Evolutionary conservation across 768 basidiomycete species (phyloP).

Genomic region (Psilocybe sp.): DNA sequence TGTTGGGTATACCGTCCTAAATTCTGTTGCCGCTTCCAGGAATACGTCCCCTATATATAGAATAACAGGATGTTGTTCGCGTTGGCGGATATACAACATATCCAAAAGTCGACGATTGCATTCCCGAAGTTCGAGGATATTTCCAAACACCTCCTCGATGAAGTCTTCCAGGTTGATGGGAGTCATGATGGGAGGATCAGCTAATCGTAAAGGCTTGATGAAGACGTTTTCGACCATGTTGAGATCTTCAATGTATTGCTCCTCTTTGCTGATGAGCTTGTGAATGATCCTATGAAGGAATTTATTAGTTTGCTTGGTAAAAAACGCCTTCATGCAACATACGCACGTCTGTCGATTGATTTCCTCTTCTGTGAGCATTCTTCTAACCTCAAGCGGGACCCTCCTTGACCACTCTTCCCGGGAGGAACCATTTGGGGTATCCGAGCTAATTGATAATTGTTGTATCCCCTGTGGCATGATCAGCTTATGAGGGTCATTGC

Average conservation of each 20-base stretch:
- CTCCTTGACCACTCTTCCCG: constrained; percentile 48
- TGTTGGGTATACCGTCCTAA: constrained; percentile 77
- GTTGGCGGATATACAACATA: constrained; percentile 80
- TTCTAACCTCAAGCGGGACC: constrained; percentile 38
- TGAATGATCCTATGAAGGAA: constrained; percentile 60
- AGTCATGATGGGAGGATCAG: constrained; percentile 43
- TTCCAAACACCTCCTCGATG: constrained; percentile 85
- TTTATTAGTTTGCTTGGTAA: not conserved
- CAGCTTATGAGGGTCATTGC: not conserved
- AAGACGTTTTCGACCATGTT: constrained; percentile 75
- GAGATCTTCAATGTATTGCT: constrained; percentile 86
- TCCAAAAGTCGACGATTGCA: constrained; percentile 81
- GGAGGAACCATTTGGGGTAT: constrained; percentile 41
- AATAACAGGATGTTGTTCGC: constrained; percentile 80
- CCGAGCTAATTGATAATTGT: constrained; percentile 21
- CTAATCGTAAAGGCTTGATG: constrained; percentile 43
- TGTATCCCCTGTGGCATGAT: constrained; percentile 19
- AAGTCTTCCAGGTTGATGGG: constrained; percentile 71
- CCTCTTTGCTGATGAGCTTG: constrained; percentile 87
- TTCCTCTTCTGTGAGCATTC: constrained; percentile 66
- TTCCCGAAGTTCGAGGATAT: constrained; percentile 80
- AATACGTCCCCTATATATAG: constrained; percentile 87
- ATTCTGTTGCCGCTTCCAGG: constrained; percentile 82
- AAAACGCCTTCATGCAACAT: constrained; percentile 3
- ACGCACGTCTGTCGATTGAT: constrained; percentile 75